Conservation (phyloP, 768 basidiomycete species). For the Xerocomellus intermedius region DNA sequence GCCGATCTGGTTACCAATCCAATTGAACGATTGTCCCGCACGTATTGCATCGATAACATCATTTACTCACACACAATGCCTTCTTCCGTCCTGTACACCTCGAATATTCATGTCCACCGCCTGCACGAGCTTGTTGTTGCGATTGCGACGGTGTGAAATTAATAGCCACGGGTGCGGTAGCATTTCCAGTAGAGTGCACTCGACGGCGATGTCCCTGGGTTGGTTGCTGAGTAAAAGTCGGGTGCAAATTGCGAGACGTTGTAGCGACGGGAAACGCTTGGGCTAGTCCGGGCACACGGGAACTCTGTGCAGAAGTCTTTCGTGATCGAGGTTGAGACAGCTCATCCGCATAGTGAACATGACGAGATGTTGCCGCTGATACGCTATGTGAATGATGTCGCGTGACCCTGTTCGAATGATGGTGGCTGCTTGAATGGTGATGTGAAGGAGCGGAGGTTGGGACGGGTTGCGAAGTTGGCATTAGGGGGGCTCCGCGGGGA, state of each 20-base stretch:
- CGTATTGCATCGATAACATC: not conserved
- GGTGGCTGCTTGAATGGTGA: slow-evolving; percentile 1
- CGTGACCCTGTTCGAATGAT: not conserved
- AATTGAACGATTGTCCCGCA: not conserved
- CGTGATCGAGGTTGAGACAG: slow-evolving; percentile 8
- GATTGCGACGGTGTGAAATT: slow-evolving; percentile 6
- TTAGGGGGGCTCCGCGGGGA: not conserved
- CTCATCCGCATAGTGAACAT: slow-evolving; percentile 27
- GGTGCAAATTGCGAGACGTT: not conserved
- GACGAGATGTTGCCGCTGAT: slow-evolving; percentile 20
- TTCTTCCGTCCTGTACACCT: slow-evolving; percentile 52
- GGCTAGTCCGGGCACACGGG: not conserved
- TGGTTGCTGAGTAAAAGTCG: slow-evolving; percentile 5
- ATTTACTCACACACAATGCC: slow-evolving; percentile 41
- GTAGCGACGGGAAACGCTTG: slow-evolving; percentile 1
- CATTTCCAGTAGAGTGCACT: slow-evolving; percentile 18
- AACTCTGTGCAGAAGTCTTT: slow-evolving; percentile 7
- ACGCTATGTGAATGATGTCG: slow-evolving; percentile 8
- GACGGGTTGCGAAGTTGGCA: slow-evolving; percentile 6
- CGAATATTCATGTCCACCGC: slow-evolving; percentile 39
- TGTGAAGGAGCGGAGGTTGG: slow-evolving; percentile 2
- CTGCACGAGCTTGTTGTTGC: slow-evolving; percentile 1
- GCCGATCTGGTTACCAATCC: slow-evolving; percentile 53
- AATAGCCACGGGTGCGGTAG: not conserved
- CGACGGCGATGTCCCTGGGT: slow-evolving; percentile 20